A percentile compares a stretch with the other conserved stretches of the same genome.
phyloP scores from a whole-genome alignment of 768 basidiomycete genomes.

The Russula emetica region DNA sequence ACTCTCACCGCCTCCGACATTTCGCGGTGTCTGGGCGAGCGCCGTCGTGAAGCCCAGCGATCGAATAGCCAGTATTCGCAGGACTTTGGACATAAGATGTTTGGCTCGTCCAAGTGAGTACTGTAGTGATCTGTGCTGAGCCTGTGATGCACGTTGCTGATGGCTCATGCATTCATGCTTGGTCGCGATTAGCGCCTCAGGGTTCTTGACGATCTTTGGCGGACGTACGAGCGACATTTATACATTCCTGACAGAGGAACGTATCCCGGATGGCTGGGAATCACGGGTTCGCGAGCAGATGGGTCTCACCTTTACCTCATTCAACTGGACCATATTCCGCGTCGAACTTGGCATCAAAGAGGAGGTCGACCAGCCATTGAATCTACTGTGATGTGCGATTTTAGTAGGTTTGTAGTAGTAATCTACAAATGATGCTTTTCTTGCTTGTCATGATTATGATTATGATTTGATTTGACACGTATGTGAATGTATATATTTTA shows the following conservation, averaged over 20 bases:
- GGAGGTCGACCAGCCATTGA: constrained; percentile 27
- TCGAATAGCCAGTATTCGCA: constrained; percentile 58
- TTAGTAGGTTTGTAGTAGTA: background rate
- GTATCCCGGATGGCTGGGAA: constrained; percentile 70
- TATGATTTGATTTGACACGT: background rate
- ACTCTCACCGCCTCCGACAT: constrained; percentile 56
- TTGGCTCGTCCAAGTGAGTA: constrained; percentile 64
- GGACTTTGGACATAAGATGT: constrained; percentile 49
- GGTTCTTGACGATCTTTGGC: constrained; percentile 62
- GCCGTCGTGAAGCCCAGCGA: constrained; percentile 52
- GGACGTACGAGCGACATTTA: constrained; percentile 54
- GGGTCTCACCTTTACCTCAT: constrained; percentile 55
- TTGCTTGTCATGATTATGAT: background rate
- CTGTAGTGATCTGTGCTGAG: constrained; percentile 28
- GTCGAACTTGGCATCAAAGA: constrained; percentile 36
- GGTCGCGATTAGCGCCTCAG: constrained; percentile 46
- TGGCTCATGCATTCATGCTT: too few relatives aligned
- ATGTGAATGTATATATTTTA: background rate
- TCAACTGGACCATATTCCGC: constrained; percentile 42
- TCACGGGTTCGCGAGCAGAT: constrained; percentile 48
- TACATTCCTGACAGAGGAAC: constrained; percentile 59
- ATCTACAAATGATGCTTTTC: background rate
- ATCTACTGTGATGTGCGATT: background rate
- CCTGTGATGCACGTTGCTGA: background rate
- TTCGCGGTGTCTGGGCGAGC: constrained; percentile 52